Percentiles rank a stretch among this genome's conserved stretches.
phyloP scores from a whole-genome alignment of 768 basidiomycete genomes.

The Russula emetica region DNA sequence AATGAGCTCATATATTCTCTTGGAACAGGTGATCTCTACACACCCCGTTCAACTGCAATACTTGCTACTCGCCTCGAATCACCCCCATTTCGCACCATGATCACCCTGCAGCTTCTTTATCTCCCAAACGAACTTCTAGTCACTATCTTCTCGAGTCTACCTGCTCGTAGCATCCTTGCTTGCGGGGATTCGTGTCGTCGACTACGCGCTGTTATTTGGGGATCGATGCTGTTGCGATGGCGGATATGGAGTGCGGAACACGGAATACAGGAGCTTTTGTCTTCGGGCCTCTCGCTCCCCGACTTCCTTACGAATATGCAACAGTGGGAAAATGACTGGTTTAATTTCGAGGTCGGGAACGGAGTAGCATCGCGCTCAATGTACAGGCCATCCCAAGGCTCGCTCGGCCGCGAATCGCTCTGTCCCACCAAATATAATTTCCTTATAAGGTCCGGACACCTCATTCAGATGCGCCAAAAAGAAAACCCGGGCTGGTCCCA shows the following conservation, averaged over 20 bases:
- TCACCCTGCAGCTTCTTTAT: not conserved
- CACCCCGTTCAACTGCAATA: not conserved
- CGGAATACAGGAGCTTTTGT: constrained; percentile 10
- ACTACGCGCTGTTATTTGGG: constrained; percentile 8
- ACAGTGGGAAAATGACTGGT: constrained; percentile 18
- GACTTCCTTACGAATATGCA: not conserved
- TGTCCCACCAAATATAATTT: not conserved
- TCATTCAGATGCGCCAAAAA: constrained; percentile 1
- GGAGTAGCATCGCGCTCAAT: not conserved
- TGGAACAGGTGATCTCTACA: not conserved
- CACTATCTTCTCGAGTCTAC: constrained; percentile 4
- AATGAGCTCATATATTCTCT: not conserved
- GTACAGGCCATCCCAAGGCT: not conserved
- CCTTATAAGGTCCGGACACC: constrained; percentile 11
- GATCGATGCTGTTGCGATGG: constrained; percentile 1
- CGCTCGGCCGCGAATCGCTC: not conserved
- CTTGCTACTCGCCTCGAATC: not conserved
- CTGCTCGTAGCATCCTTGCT: constrained; percentile 3
- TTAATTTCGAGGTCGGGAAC: not conserved
- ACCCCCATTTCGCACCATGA: not conserved
- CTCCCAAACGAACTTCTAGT: constrained; percentile 16
- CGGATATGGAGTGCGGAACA: constrained; percentile 2
- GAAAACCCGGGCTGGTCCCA: constrained; percentile 11
- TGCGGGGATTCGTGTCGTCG: constrained; percentile 12
- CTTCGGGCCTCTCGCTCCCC: not conserved